Conservation (phyloP, 225 moss, liverwort and hornwort species). For the Rhytidiadelphus loreus region DNA sequence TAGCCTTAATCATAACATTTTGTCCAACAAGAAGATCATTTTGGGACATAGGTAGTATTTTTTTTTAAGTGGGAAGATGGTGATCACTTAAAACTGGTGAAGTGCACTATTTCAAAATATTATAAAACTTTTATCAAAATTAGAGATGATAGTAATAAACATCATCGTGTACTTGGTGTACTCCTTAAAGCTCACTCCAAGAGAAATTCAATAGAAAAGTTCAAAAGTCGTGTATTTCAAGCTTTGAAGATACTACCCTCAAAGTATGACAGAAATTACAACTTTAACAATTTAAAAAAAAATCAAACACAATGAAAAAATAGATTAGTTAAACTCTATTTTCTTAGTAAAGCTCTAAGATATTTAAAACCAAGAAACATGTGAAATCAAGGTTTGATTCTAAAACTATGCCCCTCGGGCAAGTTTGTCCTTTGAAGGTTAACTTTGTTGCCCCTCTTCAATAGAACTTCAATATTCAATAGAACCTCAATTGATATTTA, state of each 20-base stretch:
- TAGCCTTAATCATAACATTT: too few relatives aligned
- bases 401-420: fast-evolving
- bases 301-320: background rate
- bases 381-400: background rate
- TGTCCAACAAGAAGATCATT: too few relatives aligned
- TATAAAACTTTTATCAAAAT: background rate
- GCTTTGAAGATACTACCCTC: background rate
- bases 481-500: background rate
- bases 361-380: background rate
- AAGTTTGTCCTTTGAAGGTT: background rate
- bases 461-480: background rate
- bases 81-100: too few relatives aligned
- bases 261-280: background rate
- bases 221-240: background rate
- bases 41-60: too few relatives aligned
- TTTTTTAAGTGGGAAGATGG: too few relatives aligned
- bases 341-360: background rate
- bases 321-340: fast-evolving
- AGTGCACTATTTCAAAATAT: too few relatives aligned
- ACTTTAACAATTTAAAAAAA: background rate
- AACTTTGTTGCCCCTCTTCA: too few relatives aligned
- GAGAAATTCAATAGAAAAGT: too few relatives aligned
- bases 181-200: too few relatives aligned
- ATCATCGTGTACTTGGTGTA: background rate
- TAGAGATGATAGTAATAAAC: background rate